phyloP scores from a whole-genome alignment of 768 basidiomycete species.

The Epithele typhae region DNA sequence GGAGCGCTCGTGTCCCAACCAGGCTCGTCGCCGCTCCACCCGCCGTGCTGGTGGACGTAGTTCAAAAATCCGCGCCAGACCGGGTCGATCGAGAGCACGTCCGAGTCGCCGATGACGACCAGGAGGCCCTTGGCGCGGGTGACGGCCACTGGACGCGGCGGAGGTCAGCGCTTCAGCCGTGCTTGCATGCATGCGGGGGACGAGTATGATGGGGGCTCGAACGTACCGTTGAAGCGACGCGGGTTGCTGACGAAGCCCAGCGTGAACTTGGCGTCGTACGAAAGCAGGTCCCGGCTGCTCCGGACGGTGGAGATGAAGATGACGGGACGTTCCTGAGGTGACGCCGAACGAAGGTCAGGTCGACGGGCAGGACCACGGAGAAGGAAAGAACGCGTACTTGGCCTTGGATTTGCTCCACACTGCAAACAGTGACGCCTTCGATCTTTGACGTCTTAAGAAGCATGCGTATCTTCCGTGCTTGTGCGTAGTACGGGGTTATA shows the following conservation, averaged over 20 bases:
- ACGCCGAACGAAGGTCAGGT: too few species aligned
- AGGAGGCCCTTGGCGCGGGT: slow-evolving; percentile 64
- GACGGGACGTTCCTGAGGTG: slow-evolving; percentile 34
- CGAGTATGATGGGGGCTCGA: neutral
- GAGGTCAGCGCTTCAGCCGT: too few species aligned
- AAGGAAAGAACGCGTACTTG: too few species aligned
- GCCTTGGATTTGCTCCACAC: slow-evolving; percentile 40
- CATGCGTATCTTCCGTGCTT: slow-evolving; percentile 29
- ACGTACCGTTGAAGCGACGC: slow-evolving; percentile 44
- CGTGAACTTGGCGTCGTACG: slow-evolving; percentile 23
- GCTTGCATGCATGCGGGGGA: too few species aligned
- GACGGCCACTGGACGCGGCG: slow-evolving; percentile 68
- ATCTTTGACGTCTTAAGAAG: slow-evolving; percentile 18
- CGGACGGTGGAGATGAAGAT: slow-evolving; percentile 37
- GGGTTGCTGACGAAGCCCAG: slow-evolving; percentile 32
- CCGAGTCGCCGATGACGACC: slow-evolving; percentile 58
- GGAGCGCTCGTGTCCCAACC: slow-evolving; percentile 31
- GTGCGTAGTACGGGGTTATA: slow-evolving; percentile 37
- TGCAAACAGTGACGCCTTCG: slow-evolving; percentile 29
- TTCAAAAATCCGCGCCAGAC: slow-evolving; percentile 61
- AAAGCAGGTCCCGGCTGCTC: slow-evolving; percentile 26
- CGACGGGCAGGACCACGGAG: too few species aligned
- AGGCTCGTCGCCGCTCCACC: slow-evolving; percentile 44
- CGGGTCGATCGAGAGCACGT: slow-evolving; percentile 51
- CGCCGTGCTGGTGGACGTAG: slow-evolving; percentile 44